Conservation (phyloP, 441 rosid species). For the Erodium moschatum region DNA sequence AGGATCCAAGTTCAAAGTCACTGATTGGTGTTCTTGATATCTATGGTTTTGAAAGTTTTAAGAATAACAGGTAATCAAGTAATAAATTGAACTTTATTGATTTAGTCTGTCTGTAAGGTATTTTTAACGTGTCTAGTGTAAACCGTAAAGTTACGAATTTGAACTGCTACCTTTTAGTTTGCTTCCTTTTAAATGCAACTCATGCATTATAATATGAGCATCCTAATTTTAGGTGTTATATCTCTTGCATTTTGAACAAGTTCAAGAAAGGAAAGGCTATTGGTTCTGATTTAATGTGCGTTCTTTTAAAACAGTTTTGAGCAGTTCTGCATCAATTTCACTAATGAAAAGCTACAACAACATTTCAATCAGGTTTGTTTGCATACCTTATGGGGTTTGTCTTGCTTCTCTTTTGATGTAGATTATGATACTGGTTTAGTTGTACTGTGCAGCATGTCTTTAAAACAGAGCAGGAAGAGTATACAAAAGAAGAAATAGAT, state of each 20-base stretch:
- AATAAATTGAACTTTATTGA: slow-evolving; percentile 2
- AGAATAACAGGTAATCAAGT: slow-evolving; percentile 66
- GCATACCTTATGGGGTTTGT: slow-evolving; percentile 4
- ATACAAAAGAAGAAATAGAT: slow-evolving; percentile 92
- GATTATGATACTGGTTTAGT: not conserved
- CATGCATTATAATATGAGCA: not conserved
- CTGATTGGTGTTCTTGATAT: slow-evolving; percentile 97
- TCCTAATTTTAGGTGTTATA: not conserved
- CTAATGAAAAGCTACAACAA: slow-evolving; percentile 98
- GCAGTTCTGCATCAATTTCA: slow-evolving; percentile 98
- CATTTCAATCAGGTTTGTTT: slow-evolving; percentile 87
- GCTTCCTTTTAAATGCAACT: not conserved
- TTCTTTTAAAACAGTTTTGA: slow-evolving; percentile 53
- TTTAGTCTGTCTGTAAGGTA: not conserved
- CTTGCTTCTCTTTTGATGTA: not conserved
- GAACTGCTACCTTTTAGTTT: not conserved
- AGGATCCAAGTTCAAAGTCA: slow-evolving; percentile 87
- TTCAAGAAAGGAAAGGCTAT: not conserved
- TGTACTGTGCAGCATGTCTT: slow-evolving; percentile 75
- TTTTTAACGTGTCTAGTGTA: not conserved
- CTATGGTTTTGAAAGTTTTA: slow-evolving; percentile 97
- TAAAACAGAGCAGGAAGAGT: slow-evolving; percentile 99
- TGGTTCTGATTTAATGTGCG: slow-evolving; percentile 14
- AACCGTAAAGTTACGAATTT: not conserved
- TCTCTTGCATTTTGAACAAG: not conserved